phyloP scores from a whole-genome alignment of 768 basidiomycete genomes.

The Trametes punicea region DNA sequence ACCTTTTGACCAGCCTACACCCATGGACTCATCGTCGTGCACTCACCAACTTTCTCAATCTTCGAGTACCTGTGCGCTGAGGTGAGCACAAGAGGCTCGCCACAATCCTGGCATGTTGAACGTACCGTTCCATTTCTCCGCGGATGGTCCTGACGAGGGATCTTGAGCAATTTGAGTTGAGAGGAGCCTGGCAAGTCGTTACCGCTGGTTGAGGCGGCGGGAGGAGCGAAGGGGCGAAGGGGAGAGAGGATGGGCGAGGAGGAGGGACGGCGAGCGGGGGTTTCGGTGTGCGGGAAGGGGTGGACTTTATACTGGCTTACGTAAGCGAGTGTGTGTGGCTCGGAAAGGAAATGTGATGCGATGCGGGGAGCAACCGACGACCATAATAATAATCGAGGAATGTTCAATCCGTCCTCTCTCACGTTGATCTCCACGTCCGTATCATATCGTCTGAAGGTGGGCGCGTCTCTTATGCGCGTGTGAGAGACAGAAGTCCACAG shows the following conservation, averaged over 20 bases:
- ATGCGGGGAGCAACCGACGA: conserved; percentile 19
- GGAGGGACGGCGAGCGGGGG: conserved; percentile 2
- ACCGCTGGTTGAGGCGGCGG: not conserved
- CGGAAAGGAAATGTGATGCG: conserved; percentile 15
- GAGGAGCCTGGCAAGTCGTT: not conserved
- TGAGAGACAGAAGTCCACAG: not conserved
- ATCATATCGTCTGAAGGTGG: not conserved
- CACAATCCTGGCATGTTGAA: conserved; percentile 11
- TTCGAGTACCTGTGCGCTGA: conserved; percentile 73
- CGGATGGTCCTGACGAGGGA: not conserved
- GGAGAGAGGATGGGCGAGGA: conserved; percentile 7
- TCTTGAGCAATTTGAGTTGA: not conserved
- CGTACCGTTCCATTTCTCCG: conserved; percentile 28
- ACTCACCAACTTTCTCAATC: conserved; percentile 97
- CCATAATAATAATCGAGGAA: conserved; percentile 14
- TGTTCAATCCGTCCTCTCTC: conserved; percentile 1
- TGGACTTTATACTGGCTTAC: conserved; percentile 16
- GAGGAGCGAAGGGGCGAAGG: not conserved
- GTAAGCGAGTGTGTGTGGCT: conserved; percentile 5
- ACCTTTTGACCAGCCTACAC: not conserved
- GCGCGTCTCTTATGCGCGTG: too few species aligned
- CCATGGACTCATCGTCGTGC: not conserved
- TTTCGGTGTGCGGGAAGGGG: not conserved
- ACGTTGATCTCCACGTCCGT: not conserved
- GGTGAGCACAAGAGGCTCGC: conserved; percentile 6